phyloP scores from a whole-genome alignment of 2,329 filamentous ascomycete species.

The Fusarium sp. region DNA sequence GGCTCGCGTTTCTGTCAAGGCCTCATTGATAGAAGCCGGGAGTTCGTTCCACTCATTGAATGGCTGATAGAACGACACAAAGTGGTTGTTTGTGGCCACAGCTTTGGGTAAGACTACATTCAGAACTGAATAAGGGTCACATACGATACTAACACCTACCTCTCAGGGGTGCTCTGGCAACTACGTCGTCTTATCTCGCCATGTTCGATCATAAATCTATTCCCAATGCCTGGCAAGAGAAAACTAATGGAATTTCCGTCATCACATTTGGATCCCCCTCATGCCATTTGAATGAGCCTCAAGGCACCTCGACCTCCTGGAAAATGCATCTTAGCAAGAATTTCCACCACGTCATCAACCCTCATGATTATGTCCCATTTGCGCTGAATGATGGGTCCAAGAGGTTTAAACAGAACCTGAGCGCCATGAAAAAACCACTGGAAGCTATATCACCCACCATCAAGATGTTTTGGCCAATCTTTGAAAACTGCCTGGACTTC shows the following conservation, averaged over 20 bases:
- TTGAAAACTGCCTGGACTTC: no score
- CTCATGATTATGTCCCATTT: constrained; percentile 6
- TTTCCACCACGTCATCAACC: constrained; percentile 3
- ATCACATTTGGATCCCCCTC: constrained; percentile 4
- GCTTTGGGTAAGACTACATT: background rate
- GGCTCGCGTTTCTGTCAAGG: background rate
- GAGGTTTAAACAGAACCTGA: background rate
- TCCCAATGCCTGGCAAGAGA: background rate
- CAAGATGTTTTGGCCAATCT: no score
- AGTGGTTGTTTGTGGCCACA: constrained; percentile 2
- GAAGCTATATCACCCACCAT: no score
- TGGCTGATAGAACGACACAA: background rate
- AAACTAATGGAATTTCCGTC: background rate
- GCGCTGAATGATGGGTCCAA: background rate
- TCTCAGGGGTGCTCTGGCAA: background rate
- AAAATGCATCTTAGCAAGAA: constrained; percentile 3
- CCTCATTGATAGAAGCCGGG: background rate
- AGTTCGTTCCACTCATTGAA: constrained; percentile 1
- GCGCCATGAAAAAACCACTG: no score
- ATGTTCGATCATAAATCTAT: background rate
- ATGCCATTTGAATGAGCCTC: background rate
- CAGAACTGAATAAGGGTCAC: no score
- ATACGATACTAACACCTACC: background rate
- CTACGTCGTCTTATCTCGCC: background rate
- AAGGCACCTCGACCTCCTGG: background rate